phyloP scores from a whole-genome alignment of 805 yeast genomes.

The Yarrowia porcina region DNA sequence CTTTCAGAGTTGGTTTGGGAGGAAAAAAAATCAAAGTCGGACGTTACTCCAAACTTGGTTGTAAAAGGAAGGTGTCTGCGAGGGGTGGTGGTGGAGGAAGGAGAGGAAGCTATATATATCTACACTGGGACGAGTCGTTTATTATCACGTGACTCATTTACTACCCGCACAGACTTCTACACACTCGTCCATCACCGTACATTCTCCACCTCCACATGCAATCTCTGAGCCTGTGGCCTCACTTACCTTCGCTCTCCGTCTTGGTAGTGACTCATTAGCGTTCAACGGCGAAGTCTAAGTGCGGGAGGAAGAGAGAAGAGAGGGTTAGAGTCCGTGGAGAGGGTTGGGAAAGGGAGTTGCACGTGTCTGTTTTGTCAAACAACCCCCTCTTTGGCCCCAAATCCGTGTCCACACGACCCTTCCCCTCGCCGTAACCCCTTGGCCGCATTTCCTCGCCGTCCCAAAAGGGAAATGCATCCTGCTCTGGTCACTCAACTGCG shows the following conservation, averaged over 20 bases:
- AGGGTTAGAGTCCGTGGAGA: background rate
- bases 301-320: background rate
- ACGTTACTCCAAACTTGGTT: background rate
- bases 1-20: constrained; percentile 11
- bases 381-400: background rate
- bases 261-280: constrained; percentile 10
- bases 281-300: constrained; percentile 9
- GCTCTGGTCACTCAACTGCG: background rate
- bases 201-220: background rate
- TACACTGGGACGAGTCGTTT: background rate
- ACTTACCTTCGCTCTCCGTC: background rate
- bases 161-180: background rate
- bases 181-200: background rate
- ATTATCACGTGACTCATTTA: background rate
- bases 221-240: background rate
- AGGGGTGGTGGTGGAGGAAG: background rate
- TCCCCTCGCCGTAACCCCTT: background rate
- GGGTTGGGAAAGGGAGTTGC: background rate
- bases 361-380: background rate
- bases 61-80: constrained; percentile 24
- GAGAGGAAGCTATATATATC: background rate
- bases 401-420: background rate
- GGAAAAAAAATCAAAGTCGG: background rate
- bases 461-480: constrained; percentile 21
- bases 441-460: background rate